These are phyloP conservation scores for Rickenella mellea DNA, from an alignment of 768 basidiomycete species.

Conservation along the genomic window DNA sequence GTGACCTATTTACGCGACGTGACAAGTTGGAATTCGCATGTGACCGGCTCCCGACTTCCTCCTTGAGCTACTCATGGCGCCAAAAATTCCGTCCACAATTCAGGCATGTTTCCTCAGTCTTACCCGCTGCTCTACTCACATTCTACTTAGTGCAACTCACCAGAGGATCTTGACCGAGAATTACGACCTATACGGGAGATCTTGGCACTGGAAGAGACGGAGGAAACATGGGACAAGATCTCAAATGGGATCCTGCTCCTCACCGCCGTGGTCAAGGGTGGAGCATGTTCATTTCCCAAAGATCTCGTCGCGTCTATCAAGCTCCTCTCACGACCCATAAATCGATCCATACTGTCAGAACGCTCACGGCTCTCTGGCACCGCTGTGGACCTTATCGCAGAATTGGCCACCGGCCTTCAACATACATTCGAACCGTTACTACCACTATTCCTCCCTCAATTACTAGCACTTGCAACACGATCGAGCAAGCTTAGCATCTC, in stretches of 20 bases:
- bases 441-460: conserved; percentile 54
- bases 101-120: neutral
- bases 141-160: conserved; percentile 21
- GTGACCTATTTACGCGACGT: neutral
- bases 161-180: conserved; percentile 24
- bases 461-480: conserved; percentile 59
- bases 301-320: conserved; percentile 45
- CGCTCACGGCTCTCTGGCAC: conserved; percentile 60
- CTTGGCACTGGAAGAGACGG: conserved; percentile 49
- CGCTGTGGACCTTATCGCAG: conserved; percentile 52
- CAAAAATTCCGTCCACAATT: neutral
- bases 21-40: neutral
- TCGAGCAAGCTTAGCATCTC: conserved; percentile 71
- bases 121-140: neutral
- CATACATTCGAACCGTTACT: conserved; percentile 58
- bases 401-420: conserved; percentile 46
- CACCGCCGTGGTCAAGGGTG: conserved; percentile 38
- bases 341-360: conserved; percentile 59
- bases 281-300: conserved; percentile 39
- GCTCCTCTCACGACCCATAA: conserved; percentile 42
- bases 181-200: conserved; percentile 33
- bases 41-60: neutral
- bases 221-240: conserved; percentile 75
- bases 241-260: conserved; percentile 37
- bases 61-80: neutral